These are phyloP conservation scores for Trametes hirsuta DNA, from an alignment of 1,284 basidiomycete genomes.

Conservation along the genomic window DNA sequence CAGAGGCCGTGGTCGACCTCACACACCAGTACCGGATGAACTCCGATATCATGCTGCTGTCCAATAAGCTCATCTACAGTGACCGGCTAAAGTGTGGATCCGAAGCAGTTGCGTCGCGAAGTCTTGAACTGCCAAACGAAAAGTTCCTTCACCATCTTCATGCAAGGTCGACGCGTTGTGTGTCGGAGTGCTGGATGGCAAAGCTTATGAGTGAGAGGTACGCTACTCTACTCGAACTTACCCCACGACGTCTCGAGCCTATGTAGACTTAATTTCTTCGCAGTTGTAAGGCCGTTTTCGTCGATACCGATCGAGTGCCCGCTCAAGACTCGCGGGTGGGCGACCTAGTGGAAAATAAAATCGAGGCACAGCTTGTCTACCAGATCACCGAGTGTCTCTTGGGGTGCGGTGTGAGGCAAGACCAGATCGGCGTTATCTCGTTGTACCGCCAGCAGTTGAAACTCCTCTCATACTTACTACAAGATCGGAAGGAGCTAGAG, in stretches of 20 bases:
- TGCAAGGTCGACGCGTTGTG: slow-evolving; percentile 28
- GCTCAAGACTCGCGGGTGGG: slow-evolving; percentile 83
- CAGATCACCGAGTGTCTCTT: slow-evolving; percentile 73
- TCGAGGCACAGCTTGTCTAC: slow-evolving; percentile 70
- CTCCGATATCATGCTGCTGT: slow-evolving; percentile 92
- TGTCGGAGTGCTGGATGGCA: slow-evolving; percentile 70
- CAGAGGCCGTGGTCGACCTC: slow-evolving; percentile 81
- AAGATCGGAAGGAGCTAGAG: slow-evolving; percentile 66
- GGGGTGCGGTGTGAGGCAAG: slow-evolving; percentile 62
- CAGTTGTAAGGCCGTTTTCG: slow-evolving; percentile 86
- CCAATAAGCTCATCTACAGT: slow-evolving; percentile 88
- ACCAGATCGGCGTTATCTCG: slow-evolving; percentile 88
- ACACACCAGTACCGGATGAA: slow-evolving; percentile 97
- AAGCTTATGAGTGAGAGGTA: slow-evolving; percentile 68
- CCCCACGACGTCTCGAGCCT: slow-evolving; percentile 1
- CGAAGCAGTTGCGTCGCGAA: slow-evolving; percentile 64
- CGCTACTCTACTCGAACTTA: slow-evolving; percentile 20
- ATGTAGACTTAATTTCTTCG: not conserved
- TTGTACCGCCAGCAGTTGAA: slow-evolving; percentile 97
- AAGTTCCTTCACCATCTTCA: slow-evolving; percentile 48
- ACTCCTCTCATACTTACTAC: slow-evolving; percentile 65
- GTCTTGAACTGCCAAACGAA: slow-evolving; percentile 56
- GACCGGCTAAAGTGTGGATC: slow-evolving; percentile 82
- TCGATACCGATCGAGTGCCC: slow-evolving; percentile 87
- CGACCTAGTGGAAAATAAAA: slow-evolving; percentile 86